Base-by-base conservation (phyloP, 176 grass and related monocot genomes). In the Ananas comosus region DNA sequence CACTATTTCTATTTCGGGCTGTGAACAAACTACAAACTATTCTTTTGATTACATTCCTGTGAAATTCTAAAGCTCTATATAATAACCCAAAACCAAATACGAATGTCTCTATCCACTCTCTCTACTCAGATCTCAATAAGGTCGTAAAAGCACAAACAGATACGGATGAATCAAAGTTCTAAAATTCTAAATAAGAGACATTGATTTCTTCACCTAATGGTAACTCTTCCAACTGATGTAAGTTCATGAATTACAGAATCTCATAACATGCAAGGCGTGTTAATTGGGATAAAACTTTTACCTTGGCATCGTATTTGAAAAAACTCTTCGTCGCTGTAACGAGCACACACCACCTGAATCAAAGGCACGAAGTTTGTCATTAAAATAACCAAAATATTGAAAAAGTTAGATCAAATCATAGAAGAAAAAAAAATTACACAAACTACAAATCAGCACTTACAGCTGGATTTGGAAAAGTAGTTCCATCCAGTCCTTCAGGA, bases 241-340 rank as follows among this genome's bases (percentile, higher is more conserved):
- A 61, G 10, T 61, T 5, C n/a, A 61, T n/a, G 17, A 61, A 18
- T 13, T 61, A 9, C 21, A 61, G 13, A 10, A 61, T 61, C 56
- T 10, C 16, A 61, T 18, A 2, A 61, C 21, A 48, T 58, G 48
- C 11, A 10, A 50, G 33, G 33, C 4, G 7, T 42, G 33, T 19
- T 77, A 13, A 25, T 17, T 65, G 11, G 50, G 49, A 29, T 6
- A 70, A 18, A 71, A 67, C 49, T 65, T 74, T 13, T 82, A 97
- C 89, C 89, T 93, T 93, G 78, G 82, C 94, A 97, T 83, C 94
- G 89, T 65, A 88, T 76, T 65, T 73, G 72, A 80, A 97, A 93
- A 81, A 87, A 92, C 51, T 97, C 86, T 79, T 97, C 89, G 75
- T 88, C 72, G 0, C 81, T 92, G 29, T 97, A 97, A 51, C 89